Percentiles rank a stretch among this genome's conserved stretches.
Conservation (phyloP, 1,284 basidiomycete genomes). For the Melanopsichium pennsylvanicum region DNA sequence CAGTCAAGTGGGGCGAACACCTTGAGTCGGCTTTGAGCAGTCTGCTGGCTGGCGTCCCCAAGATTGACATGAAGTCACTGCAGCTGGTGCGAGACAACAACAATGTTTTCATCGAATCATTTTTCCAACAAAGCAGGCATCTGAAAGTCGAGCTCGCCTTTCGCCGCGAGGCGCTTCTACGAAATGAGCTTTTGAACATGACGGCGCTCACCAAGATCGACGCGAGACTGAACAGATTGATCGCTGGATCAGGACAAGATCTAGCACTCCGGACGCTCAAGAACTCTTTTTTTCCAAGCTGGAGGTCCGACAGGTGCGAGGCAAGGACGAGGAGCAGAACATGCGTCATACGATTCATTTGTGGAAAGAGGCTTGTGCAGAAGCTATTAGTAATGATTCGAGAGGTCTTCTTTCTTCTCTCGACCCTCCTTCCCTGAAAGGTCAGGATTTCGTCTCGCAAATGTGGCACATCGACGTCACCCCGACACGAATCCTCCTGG, state of each 20-base stretch:
- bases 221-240: not conserved
- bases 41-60: not conserved
- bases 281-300: slow-evolving; percentile 17
- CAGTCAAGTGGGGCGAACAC: not conserved
- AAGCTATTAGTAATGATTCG: not conserved
- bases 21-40: not conserved
- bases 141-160: slow-evolving; percentile 26
- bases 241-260: not conserved
- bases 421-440: no score
- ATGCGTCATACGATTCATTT: not conserved
- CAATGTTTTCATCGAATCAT: not conserved
- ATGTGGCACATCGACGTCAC: slow-evolving; percentile 27
- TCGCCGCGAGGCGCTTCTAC: slow-evolving; percentile 21
- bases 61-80: not conserved
- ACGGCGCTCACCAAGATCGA: slow-evolving; percentile 8
- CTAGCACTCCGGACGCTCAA: slow-evolving; percentile 13
- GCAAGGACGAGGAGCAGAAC: slow-evolving; percentile 9
- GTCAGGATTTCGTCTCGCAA: no score
- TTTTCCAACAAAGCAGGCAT: slow-evolving; percentile 14
- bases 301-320: slow-evolving; percentile 19
- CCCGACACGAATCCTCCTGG: slow-evolving; percentile 16
- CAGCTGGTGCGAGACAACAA: slow-evolving; percentile 3
- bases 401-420: slow-evolving; percentile 4
- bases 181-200: slow-evolving; percentile 24
- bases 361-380: slow-evolving; percentile 13